phyloP scores from a whole-genome alignment of 768 basidiomycete species.

The Boletus subcaerulescens region DNA sequence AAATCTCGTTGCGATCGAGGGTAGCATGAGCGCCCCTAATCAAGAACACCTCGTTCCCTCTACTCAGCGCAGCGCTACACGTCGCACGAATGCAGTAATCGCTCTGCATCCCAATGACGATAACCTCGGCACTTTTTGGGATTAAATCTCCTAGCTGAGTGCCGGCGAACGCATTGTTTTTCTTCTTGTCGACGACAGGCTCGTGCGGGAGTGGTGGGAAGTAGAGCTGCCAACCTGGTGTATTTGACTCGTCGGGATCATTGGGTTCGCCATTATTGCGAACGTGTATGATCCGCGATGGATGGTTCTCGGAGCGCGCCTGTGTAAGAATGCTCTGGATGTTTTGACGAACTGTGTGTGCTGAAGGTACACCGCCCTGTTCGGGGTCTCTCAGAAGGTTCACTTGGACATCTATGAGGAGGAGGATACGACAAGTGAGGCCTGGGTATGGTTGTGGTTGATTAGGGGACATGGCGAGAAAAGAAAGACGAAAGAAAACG shows the following conservation, averaged over 20 bases:
- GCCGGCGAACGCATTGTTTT: conserved; percentile 68
- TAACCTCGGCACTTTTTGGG: conserved; percentile 53
- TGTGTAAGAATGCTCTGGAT: conserved; percentile 46
- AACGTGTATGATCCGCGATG: conserved; percentile 63
- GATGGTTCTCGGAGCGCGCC: conserved; percentile 46
- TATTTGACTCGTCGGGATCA: conserved; percentile 56
- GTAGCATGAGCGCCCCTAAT: conserved; percentile 67
- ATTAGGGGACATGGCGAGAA: conserved; percentile 18
- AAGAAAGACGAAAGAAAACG: neutral
- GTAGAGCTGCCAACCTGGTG: conserved; percentile 61
- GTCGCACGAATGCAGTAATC: conserved; percentile 58
- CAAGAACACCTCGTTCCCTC: conserved; percentile 65
- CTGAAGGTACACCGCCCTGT: conserved; percentile 52
- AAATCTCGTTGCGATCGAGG: conserved; percentile 60
- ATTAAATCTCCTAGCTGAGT: conserved; percentile 52
- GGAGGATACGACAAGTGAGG: conserved; percentile 43
- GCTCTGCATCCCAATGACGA: conserved; percentile 66
- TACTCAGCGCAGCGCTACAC: conserved; percentile 56
- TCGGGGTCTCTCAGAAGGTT: conserved; percentile 48
- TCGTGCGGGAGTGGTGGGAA: conserved; percentile 51
- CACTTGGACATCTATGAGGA: conserved; percentile 57
- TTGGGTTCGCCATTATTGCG: conserved; percentile 62
- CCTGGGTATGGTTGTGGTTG: conserved; percentile 11
- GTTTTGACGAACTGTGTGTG: conserved; percentile 42
- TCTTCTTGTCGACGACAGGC: conserved; percentile 59